A percentile compares a stretch with the other conserved stretches of the same genome.
Evolutionary conservation across 805 yeast genomes (phyloP).

Genomic region (Monosporozyma aerobia): DNA sequence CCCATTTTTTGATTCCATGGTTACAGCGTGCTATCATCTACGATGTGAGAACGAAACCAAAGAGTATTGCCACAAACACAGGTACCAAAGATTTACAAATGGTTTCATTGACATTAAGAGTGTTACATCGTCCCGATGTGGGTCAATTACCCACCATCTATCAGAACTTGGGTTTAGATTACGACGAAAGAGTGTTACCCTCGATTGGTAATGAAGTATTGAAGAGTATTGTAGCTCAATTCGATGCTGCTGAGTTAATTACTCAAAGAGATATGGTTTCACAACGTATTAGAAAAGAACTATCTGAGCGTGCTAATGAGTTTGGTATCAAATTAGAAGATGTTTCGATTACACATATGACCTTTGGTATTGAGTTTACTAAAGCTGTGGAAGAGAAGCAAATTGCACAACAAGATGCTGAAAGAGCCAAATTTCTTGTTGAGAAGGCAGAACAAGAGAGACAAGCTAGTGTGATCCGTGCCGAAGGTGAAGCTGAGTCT

Average conservation of each 20-base stretch:
- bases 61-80: slow-evolving; percentile 86
- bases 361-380: slow-evolving; percentile 93
- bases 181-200: slow-evolving; percentile 89
- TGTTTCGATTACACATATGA: slow-evolving; percentile 95
- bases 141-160: slow-evolving; percentile 72
- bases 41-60: slow-evolving; percentile 93
- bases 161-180: slow-evolving; percentile 85
- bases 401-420: slow-evolving; percentile 99
- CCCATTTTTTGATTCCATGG: slow-evolving; percentile 95
- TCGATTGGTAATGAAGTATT: slow-evolving; percentile 88
- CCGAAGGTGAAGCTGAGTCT: slow-evolving; percentile 99
- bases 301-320: slow-evolving; percentile 73
- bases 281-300: slow-evolving; percentile 77
- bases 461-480: slow-evolving; percentile 88
- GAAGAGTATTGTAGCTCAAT: slow-evolving; percentile 85
- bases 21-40: slow-evolving; percentile 80
- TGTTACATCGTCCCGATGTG: slow-evolving; percentile 90
- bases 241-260: slow-evolving; percentile 92
- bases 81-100: slow-evolving; percentile 96
- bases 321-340: slow-evolving; percentile 90
- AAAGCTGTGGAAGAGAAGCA: slow-evolving; percentile 98
- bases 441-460: slow-evolving; percentile 97
- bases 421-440: slow-evolving; percentile 85
- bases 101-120: slow-evolving; percentile 87
- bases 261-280: slow-evolving; percentile 95